These are phyloP conservation scores for Trypanosoma conorhini DNA, from an alignment of 208 protist genomes.

Conservation along the genomic window DNA sequence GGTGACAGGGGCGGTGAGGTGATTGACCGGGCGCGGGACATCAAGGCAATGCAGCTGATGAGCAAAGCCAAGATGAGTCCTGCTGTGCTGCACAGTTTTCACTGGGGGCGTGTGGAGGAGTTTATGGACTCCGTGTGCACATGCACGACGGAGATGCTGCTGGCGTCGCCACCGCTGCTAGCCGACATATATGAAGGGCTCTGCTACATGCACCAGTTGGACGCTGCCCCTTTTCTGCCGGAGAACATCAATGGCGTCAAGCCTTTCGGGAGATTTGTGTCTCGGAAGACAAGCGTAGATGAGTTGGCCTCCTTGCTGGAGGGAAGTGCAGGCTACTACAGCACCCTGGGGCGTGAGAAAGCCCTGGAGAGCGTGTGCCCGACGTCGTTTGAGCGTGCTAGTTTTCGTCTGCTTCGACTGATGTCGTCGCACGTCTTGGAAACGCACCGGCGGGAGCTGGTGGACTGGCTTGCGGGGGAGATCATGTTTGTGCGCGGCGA, in stretches of 20 bases:
- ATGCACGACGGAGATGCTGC: conserved; percentile 80
- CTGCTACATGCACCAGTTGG: conserved; percentile 59
- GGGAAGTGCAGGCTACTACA: conserved; percentile 42
- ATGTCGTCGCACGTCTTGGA: conserved; percentile 47
- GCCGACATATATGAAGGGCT: conserved; percentile 55
- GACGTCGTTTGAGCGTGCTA: conserved; percentile 80
- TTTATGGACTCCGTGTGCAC: conserved; percentile 76
- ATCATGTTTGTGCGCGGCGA: conserved; percentile 52
- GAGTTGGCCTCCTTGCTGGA: conserved; percentile 16
- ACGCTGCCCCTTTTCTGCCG: conserved; percentile 55
- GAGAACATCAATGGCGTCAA: conserved; percentile 54
- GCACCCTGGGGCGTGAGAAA: conserved; percentile 40
- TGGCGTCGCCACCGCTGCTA: conserved; percentile 52
- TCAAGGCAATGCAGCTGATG: conserved; percentile 75
- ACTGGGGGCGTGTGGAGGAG: conserved; percentile 86
- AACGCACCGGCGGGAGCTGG: conserved; percentile 40
- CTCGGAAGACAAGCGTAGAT: neutral
- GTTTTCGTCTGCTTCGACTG: conserved; percentile 67
- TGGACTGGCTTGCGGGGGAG: conserved; percentile 49
- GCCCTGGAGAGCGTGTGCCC: conserved; percentile 72
- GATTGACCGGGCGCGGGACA: conserved; percentile 79
- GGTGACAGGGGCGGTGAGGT: conserved; percentile 61
- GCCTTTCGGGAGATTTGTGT: conserved; percentile 12
- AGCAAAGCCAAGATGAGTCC: conserved; percentile 68
- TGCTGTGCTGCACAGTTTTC: conserved; percentile 75